Conservation (phyloP, 768 basidiomycete genomes). For the Dioszegia crocea region DNA sequence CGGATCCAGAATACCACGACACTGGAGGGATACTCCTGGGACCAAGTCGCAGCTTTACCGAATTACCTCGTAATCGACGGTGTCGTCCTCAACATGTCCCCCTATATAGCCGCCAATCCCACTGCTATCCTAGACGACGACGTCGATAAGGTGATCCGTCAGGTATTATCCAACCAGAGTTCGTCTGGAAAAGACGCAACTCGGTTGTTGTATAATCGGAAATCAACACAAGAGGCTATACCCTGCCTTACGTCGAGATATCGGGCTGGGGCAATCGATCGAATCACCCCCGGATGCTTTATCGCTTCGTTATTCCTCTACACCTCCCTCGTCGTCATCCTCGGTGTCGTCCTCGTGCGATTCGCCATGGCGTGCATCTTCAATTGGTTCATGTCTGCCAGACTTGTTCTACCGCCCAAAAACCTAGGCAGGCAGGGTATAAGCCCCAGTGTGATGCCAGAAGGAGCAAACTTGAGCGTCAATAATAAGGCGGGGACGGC, state of each 20-base stretch:
- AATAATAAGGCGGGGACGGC: conserved; percentile 88
- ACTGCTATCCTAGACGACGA: conserved; percentile 64
- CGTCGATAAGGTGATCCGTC: conserved; percentile 79
- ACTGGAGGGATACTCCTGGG: conserved; percentile 85
- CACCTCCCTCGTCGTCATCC: conserved; percentile 81
- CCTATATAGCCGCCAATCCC: conserved; percentile 74
- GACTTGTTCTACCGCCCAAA: conserved; percentile 71
- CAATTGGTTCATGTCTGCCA: conserved; percentile 88
- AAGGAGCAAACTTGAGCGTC: conserved; percentile 89
- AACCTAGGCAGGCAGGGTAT: conserved; percentile 78
- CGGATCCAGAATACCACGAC: conserved; percentile 63
- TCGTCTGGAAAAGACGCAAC: conserved; percentile 79
- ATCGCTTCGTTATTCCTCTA: conserved; percentile 85
- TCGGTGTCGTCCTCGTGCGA: conserved; percentile 81
- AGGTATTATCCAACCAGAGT: conserved; percentile 57
- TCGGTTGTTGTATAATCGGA: conserved; percentile 71
- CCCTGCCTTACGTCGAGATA: conserved; percentile 81
- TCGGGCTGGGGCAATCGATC: conserved; percentile 91
- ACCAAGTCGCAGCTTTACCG: conserved; percentile 66
- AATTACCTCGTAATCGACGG: conserved; percentile 89
- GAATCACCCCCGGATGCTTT: conserved; percentile 93
- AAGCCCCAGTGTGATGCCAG: conserved; percentile 92
- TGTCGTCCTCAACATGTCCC: conserved; percentile 83
- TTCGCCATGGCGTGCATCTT: conserved; percentile 96
- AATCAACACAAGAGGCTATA: conserved; percentile 63